Conservation (phyloP, 2,329 filamentous ascomycete genomes). For the Bipolaris sorokiniana region DNA sequence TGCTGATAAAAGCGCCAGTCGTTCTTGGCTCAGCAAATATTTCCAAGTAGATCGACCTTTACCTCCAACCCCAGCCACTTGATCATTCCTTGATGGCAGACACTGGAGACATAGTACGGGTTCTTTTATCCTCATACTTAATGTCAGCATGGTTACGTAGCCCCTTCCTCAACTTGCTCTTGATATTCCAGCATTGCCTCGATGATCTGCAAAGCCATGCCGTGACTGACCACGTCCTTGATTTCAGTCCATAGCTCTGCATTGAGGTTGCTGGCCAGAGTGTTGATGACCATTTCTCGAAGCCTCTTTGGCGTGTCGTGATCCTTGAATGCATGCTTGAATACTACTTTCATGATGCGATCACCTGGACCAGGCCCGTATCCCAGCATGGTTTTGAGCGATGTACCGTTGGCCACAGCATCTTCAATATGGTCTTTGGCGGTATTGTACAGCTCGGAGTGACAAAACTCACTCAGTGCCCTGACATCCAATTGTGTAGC, state of each 20-base stretch:
- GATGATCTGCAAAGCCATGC: conserved; percentile 10
- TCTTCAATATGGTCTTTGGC: neutral
- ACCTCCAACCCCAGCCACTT: neutral
- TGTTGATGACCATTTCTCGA: neutral
- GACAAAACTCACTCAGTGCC: neutral
- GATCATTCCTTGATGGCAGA: neutral
- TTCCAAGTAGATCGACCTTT: neutral
- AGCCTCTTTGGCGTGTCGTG: neutral
- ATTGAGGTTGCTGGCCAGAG: neutral
- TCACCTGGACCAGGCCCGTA: neutral
- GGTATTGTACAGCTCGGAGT: neutral
- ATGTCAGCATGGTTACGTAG: neutral
- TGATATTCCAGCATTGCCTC: conserved; percentile 10
- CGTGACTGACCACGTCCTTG: conserved; percentile 1
- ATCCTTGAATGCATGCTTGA: neutral
- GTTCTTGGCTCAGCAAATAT: neutral
- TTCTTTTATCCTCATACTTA: conserved; percentile 6
- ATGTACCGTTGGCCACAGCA: neutral
- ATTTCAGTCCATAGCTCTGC: neutral
- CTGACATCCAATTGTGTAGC: neutral
- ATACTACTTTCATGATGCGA: neutral
- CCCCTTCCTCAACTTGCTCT: conserved; percentile 7
- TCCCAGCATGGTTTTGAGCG: neutral
- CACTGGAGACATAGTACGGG: neutral
- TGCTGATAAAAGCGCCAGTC: too few species aligned